Evolutionary conservation across 495 filamentous ascomycete genomes (phyloP), one percentile per base, ranked within the genome.

Genomic region (Penicillium samsonianum): DNA sequence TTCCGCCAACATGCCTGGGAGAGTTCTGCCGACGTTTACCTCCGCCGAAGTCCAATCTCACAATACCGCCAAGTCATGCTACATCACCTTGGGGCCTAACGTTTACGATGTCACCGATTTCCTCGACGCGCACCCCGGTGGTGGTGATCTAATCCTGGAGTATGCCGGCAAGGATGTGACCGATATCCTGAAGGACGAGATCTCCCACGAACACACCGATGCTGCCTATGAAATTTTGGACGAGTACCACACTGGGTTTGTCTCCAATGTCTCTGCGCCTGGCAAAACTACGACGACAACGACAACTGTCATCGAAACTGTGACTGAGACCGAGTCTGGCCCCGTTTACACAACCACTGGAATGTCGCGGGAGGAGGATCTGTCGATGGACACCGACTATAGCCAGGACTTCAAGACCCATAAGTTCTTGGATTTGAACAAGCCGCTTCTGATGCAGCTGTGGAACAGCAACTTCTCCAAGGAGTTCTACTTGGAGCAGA

Each of bases 51-150:
- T 99, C 61, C 83, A 84, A 67, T 79, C 85, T 60, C 91, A 93
- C 71, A 95, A 91, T 65, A 87, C 81, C 45, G 73, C 70, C 38
- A 86, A 92, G 69, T 95, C 90, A 22, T 98, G 95, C 81, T 99
- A 91, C 79, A 91, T 99, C 61, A 92, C 90, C 0, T 71, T 96
- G 42, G 94, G 91, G 33, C 81, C 80, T 25, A 93, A 92, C 61
- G 94, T 98, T 63, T 98, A 91, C 82, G 91, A 99, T 80, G 82
- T 99, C 57, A 96, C 95, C 23, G 79, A 85, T 25, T 99, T 99
- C 65, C 68, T 97, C 52, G 80, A 87, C 46, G 84, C 89, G 57
- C 95, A 99, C 70, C 95, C 95, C 33, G 95, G 93, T 58, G 95
- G 95, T 53, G 84, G 83, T 63, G 90, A 97, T 56, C 71, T 98